phyloP scores from a whole-genome alignment of 345 rosid genomes.

The Gossypium rotundifolium region DNA sequence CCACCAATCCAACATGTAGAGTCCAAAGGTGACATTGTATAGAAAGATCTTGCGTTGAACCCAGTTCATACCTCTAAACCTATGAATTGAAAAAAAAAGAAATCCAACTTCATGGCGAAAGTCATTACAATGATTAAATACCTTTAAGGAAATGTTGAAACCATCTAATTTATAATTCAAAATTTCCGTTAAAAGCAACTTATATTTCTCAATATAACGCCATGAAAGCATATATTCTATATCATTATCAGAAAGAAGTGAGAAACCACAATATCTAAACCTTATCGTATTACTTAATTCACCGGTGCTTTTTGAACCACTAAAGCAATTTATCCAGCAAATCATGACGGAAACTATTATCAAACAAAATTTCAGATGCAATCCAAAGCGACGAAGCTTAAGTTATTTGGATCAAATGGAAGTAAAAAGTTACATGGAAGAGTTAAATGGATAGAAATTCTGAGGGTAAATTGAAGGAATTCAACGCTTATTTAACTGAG shows the following conservation, averaged over 20 bases:
- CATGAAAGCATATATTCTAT: too few species aligned
- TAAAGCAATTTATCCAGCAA: neutral
- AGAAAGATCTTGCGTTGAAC: constrained; percentile 81
- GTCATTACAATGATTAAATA: too few species aligned
- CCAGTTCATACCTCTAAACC: constrained; percentile 13
- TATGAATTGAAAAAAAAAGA: neutral
- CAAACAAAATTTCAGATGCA: neutral
- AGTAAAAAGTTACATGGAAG: neutral
- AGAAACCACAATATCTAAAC: neutral
- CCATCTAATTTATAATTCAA: too few species aligned
- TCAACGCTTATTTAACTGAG: neutral
- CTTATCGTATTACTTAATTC: neutral
- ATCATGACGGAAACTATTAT: neutral
- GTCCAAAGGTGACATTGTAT: constrained; percentile 95
- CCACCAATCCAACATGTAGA: constrained; percentile 99
- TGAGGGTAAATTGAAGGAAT: neutral
- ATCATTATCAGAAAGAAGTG: too few species aligned
- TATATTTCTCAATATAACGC: too few species aligned
- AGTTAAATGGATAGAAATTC: neutral
- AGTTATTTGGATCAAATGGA: neutral
- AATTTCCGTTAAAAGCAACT: too few species aligned
- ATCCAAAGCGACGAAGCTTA: neutral
- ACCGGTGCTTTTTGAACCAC: neutral
- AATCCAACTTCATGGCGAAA: neutral
- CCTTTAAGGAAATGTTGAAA: too few species aligned